Base-by-base conservation (phyloP, 371 early-diverging fungal species). In the Enterocytospora artemiae region DNA sequence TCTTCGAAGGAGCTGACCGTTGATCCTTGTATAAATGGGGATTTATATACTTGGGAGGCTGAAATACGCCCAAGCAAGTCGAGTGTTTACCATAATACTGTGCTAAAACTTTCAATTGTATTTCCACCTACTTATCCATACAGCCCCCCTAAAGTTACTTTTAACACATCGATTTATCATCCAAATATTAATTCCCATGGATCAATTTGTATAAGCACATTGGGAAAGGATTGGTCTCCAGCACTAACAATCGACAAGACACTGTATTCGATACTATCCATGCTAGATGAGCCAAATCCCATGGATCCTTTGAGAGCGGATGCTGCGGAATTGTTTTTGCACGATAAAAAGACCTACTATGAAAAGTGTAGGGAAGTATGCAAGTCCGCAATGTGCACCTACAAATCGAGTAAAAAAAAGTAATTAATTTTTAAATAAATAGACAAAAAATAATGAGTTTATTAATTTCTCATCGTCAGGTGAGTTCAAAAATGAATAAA, bases 111-210 rank as follows among this genome's bases (percentile, higher is more conserved):
- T 63, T 82, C 87, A 51, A 94, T 98, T 77, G 89, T 88, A 76
- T 92, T 96, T 82, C 93, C 95, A 36, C 87, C 89, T 36, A 95
- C 94, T 78, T 96, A 96, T 75, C 96, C 96, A 46, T 96, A 94
- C 85, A 93, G 92, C 84, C 93, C 96, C 50, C 96, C 96, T 72
- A 90, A 85, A 84, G 84, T 94, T 67, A 88, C 83, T 81, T 96
- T 94, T 80, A 86, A 89, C 55, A 92, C 94, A 53, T 82, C 87
- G 64, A 93, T 96, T 67, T 96, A 91, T 74, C 96, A 96, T 81
- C 93, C 94, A 58, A 96, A 96, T 82, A 93, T 96, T 81, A 94
- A 96, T 84, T 85, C 86, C 73, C 92, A 91, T 74, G 96, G 96
- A 57, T 85, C 86, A 70, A 94, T 96, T 69, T 94, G 96, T 78